phyloP scores from a whole-genome alignment of 441 rosid species.

The Pelargonium fulgidum region DNA sequence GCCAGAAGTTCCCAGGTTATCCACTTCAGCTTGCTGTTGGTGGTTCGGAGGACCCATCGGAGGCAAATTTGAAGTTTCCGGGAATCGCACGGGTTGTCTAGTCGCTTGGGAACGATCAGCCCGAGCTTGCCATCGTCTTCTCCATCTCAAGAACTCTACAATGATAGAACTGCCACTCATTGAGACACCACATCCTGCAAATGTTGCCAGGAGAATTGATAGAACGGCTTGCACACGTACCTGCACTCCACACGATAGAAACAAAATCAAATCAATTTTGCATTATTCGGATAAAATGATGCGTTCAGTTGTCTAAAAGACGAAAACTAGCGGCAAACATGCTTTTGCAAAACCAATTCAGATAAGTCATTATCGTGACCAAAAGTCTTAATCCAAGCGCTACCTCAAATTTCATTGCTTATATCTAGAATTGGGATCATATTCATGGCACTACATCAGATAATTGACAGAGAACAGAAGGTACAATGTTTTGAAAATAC shows the following conservation, averaged over 20 bases:
- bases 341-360: neutral
- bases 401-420: too few species aligned
- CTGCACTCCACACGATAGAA: slow-evolving; percentile 19
- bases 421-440: too few species aligned
- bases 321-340: neutral
- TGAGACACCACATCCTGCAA: slow-evolving; percentile 39
- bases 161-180: slow-evolving; percentile 36
- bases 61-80: slow-evolving; percentile 32
- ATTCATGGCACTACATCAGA: too few species aligned
- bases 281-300: neutral
- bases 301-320: neutral
- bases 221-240: slow-evolving; percentile 33
- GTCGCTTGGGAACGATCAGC: slow-evolving; percentile 27
- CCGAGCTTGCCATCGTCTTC: slow-evolving; percentile 27
- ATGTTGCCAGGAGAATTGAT: slow-evolving; percentile 35
- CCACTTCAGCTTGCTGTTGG: slow-evolving; percentile 18
- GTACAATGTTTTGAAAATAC: slow-evolving; percentile 40
- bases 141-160: slow-evolving; percentile 35
- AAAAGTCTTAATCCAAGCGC: too few species aligned
- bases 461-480: neutral
- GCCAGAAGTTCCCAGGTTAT: slow-evolving; percentile 24
- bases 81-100: slow-evolving; percentile 36
- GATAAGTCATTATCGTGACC: too few species aligned
- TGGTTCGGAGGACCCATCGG: slow-evolving; percentile 15
- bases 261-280: neutral